Base-by-base conservation (phyloP, 116 monocot genomes). In the Papilionanthe hybrid region DNA sequence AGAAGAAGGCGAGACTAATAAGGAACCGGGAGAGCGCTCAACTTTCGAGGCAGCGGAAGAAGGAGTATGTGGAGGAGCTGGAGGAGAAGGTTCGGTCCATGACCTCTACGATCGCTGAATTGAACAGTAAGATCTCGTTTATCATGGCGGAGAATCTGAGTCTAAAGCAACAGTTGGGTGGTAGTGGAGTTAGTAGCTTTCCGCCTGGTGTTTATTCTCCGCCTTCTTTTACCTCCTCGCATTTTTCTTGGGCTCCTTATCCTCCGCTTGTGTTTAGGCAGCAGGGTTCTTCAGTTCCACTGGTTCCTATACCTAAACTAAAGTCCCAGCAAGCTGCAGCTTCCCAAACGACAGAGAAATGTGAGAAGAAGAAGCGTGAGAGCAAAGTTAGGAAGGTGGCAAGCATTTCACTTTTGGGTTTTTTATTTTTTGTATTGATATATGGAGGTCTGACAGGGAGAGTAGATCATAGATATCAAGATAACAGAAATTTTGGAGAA, bases 321-420 rank as follows among this genome's bases (percentile, higher is more conserved):
- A 92, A 90, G 84, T 73, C 92, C 9, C 92, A 92, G 77, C 86
- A 82, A 57, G 65, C 86, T 2, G 80, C 78, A 0, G 65, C 86
- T 3, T 81, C 84, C 15, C 66, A 83, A 1, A 92, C 85, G 79
- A 71, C 75, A 0, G 93, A 83, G 88, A 94, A 89, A 79, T 43
- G 81, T 4, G 94, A 92, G 43, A 83, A 73, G 58, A 96, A 86
- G 83, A 94, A 91, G 80, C 68, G 50, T 1, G 85, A 88, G 30
- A 76, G 77, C 72, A 95, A 86, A 81, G 90, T 78, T 18, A 99
- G 91, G 86, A 99, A 93, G 84, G 84, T 93, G 11, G 93, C 99
- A 41, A 90, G 99, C 77, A 80, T 93, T 23, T 89, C 90, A 78
- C 69, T 95, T 42, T 74, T 95, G 75, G 93, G 99, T 0, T 60